Evolutionary conservation across 257 asterid species (phyloP).

Genomic region (Eucommia ulmoides): DNA sequence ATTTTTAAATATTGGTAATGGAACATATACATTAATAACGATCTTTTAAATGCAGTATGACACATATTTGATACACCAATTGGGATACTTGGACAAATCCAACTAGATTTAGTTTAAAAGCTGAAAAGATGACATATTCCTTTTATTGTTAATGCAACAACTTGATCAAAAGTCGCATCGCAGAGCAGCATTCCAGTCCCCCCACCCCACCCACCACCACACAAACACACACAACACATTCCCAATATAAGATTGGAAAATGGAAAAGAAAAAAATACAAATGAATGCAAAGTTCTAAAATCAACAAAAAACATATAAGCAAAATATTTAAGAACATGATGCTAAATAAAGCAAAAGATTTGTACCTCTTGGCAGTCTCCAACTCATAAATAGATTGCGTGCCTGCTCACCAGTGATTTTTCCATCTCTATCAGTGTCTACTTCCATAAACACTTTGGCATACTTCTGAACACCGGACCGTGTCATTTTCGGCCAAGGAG

Average conservation of each 20-base stretch:
- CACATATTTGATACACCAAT: no score
- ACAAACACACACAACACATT: no score
- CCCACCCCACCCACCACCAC: no score
- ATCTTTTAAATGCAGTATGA: no score
- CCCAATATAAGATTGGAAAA: background rate
- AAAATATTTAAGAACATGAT: no score
- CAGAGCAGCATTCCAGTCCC: no score
- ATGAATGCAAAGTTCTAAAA: background rate
- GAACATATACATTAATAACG: no score
- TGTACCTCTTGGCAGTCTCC: constrained; percentile 94
- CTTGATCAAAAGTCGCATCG: no score
- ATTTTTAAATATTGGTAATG: no score
- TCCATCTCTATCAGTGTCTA: constrained; percentile 84
- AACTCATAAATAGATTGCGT: constrained; percentile 79
- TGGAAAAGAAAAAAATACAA: no score
- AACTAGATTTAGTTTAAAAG: no score
- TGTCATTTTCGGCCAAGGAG: constrained; percentile 94
- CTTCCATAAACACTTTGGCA: constrained; percentile 82
- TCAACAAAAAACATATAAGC: background rate
- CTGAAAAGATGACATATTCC: background rate
- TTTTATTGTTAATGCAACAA: no score
- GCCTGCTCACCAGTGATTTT: constrained; percentile 88
- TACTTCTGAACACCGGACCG: constrained; percentile 88
- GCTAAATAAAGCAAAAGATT: background rate
- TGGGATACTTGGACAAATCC: background rate